These are phyloP conservation scores for Penicillium sp. DNA, from an alignment of 2,329 filamentous ascomycete species.

Conservation along the genomic window DNA sequence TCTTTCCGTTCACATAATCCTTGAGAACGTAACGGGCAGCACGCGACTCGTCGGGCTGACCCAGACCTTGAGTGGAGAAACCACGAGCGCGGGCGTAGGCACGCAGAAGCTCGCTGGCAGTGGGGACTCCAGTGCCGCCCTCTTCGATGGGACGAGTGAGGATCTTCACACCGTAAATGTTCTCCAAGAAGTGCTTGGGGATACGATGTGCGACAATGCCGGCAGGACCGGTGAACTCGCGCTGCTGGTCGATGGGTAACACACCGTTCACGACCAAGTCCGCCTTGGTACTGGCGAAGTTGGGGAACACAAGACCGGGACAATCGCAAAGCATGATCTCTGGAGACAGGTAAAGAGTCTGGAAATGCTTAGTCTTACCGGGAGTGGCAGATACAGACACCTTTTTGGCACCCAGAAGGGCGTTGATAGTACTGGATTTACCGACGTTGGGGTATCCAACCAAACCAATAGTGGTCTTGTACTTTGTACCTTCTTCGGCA, in stretches of 20 bases:
- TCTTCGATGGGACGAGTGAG: slow-evolving; percentile 78
- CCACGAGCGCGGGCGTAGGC: slow-evolving; percentile 88
- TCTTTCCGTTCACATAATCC: slow-evolving; percentile 95
- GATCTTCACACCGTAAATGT: slow-evolving; percentile 91
- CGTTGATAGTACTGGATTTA: slow-evolving; percentile 99
- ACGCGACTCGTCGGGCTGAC: slow-evolving; percentile 89
- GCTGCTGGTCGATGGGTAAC: slow-evolving; percentile 91
- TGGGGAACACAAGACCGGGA: slow-evolving; percentile 96
- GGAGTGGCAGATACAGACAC: slow-evolving; percentile 96
- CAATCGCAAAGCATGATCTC: slow-evolving; percentile 94
- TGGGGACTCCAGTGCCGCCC: slow-evolving; percentile 85
- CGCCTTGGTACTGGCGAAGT: slow-evolving; percentile 94
- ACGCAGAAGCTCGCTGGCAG: slow-evolving; percentile 77
- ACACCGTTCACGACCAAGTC: slow-evolving; percentile 95
- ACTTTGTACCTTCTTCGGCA: slow-evolving; percentile 45
- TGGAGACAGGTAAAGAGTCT: slow-evolving; percentile 92
- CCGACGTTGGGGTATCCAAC: slow-evolving; percentile 99
- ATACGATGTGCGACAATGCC: slow-evolving; percentile 81
- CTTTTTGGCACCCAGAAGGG: slow-evolving; percentile 96
- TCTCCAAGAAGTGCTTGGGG: slow-evolving; percentile 84
- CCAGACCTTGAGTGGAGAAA: slow-evolving; percentile 84
- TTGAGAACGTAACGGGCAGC: slow-evolving; percentile 89
- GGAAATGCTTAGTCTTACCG: slow-evolving; percentile 99
- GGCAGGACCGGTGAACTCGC: slow-evolving; percentile 86
- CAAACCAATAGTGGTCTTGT: slow-evolving; percentile 84